Evolutionary conservation across 2,329 filamentous ascomycete genomes (phyloP), one percentile per base, ranked within the genome.

Genomic region (Sporothrix humicola): DNA sequence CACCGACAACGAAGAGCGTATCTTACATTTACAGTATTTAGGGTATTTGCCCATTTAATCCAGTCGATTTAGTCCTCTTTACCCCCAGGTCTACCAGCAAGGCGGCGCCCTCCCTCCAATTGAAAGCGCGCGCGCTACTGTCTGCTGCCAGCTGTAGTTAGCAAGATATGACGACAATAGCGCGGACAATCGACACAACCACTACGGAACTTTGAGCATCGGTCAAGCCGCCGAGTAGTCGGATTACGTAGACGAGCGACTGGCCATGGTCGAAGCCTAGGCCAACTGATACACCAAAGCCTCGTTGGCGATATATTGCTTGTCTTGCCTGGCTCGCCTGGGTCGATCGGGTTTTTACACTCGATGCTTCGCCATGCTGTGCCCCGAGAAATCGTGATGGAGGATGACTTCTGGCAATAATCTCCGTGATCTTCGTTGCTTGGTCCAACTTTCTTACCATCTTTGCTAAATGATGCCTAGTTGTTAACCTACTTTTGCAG

Each of bases 81-180:
- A 12, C 20, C 52, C 52, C 23, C 52, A 56, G 52, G n/a, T 26
- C 52, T 26, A 6, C 37, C 59, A 12, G 59, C 59, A 20, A 65
- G 59, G 37, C 56, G 59, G 59, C 59, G 59, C 59, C 59, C 31
- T 63, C 9, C 31, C 58, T 37, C n/a, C 52, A 9, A 56, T 56
- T 10, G n/a, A 17, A 17, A n/a, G 20, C 4, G n/a, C 37, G 20
- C 4, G n/a, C 37, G 37, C 59, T 63, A 63, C 37, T 65, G 17
- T 23, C 13, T 46, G 31, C 37, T 46, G 59, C 17, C 23, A 44
- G 59, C 59, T 7, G 12, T 44, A 20, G 37, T n/a, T 63, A 17
- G 37, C 2, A 63, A 20, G 9, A 20, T 8, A 63, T 63, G 59
- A 44, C 59, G 59, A 44, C 59, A 63, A 42, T 63, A 63, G 59